A percentile compares a stretch with the other conserved stretches of the same genome.
phyloP scores from a whole-genome alignment of 1,139 yeast genomes.

The Taphrina wiesneri region DNA sequence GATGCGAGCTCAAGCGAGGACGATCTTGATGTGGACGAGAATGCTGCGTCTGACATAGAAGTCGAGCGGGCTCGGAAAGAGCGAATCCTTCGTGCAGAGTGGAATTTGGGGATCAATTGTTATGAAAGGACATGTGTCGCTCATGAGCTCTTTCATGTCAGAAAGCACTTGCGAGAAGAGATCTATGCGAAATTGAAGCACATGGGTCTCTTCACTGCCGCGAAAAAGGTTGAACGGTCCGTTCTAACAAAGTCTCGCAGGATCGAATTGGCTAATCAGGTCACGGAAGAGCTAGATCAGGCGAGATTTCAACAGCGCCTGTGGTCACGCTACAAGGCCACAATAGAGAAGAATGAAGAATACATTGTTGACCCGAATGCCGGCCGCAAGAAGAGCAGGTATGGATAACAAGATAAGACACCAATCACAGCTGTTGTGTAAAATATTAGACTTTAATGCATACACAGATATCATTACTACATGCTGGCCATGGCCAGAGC shows the following conservation, averaged over 20 bases:
- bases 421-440: too few species aligned
- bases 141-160: constrained; percentile 26
- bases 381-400: constrained; percentile 3
- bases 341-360: constrained; percentile 84
- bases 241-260: constrained; percentile 3
- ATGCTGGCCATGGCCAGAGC: too few species aligned
- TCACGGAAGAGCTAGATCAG: constrained; percentile 21
- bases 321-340: constrained; percentile 48
- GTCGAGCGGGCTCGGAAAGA: constrained; percentile 20
- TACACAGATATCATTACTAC: not conserved
- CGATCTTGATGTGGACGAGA: constrained; percentile 20
- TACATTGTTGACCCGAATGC: constrained; percentile 52
- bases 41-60: constrained; percentile 14
- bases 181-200: constrained; percentile 1
- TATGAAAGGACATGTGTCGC: constrained; percentile 20
- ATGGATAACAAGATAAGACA: not conserved
- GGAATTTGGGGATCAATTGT: constrained; percentile 28
- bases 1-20: constrained; percentile 28
- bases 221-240: constrained; percentile 13
- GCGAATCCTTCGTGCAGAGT: constrained; percentile 19
- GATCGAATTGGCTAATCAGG: constrained; percentile 19
- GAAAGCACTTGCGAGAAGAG: constrained; percentile 28
- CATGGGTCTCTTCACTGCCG: constrained; percentile 22
- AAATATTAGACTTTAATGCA: not conserved
- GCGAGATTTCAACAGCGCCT: constrained; percentile 11